phyloP scores from a whole-genome alignment of 805 yeast species.

The Komagataella phaffii region DNA sequence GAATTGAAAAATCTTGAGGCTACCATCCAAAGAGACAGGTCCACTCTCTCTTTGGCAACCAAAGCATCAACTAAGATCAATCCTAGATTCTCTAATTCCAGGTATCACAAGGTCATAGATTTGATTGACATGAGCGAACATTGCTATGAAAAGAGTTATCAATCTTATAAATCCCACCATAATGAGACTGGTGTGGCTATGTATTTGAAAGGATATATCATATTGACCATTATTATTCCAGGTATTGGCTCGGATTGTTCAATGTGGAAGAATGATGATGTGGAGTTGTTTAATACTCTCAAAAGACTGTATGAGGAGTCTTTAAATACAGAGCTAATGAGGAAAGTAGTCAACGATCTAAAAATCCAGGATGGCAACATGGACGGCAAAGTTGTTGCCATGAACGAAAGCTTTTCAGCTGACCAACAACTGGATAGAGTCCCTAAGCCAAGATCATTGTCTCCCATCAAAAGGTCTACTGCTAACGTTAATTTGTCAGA shows the following conservation, averaged over 20 bases:
- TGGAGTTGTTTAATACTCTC: neutral
- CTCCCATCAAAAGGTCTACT: neutral
- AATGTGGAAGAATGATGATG: neutral
- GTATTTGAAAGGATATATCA: neutral
- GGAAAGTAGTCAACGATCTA: neutral
- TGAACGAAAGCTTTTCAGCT: neutral
- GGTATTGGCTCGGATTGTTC: neutral
- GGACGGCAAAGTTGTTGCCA: neutral
- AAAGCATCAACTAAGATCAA: neutral
- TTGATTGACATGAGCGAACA: neutral
- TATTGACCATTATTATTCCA: neutral
- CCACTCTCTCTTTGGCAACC: neutral
- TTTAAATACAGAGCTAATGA: neutral
- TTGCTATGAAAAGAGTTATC: neutral
- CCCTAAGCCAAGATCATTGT: neutral
- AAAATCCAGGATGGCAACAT: neutral
- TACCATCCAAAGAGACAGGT: neutral
- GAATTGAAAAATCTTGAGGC: neutral
- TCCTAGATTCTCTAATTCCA: neutral
- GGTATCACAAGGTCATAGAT: neutral
- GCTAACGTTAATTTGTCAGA: neutral
- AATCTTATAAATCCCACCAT: neutral
- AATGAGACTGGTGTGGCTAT: neutral
- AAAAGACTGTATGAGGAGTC: neutral
- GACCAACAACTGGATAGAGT: neutral